Evolutionary conservation across 2,329 filamentous ascomycete species (phyloP).

Genomic region (Aureobasidium sp.): DNA sequence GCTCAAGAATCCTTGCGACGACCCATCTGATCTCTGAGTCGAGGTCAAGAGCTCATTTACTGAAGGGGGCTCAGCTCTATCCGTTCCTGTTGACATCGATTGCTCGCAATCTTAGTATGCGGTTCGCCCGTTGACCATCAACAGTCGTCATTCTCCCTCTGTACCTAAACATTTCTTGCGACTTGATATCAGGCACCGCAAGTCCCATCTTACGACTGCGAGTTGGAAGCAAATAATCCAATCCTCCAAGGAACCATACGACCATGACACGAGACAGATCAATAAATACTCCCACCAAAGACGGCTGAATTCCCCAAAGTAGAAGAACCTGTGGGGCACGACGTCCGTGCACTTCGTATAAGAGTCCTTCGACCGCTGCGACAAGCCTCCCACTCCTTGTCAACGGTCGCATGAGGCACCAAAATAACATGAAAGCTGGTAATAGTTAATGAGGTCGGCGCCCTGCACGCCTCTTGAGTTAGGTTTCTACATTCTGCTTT

Average conservation of each 20-base stretch:
- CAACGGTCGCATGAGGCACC: constrained; percentile 2
- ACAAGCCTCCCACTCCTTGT: constrained; percentile 10
- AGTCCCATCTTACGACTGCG: background rate
- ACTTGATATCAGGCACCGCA: background rate
- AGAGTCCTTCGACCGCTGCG: background rate
- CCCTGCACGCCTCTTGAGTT: background rate
- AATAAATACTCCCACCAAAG: background rate
- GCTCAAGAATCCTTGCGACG: background rate
- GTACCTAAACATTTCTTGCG: background rate
- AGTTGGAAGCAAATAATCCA: background rate
- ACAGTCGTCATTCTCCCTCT: background rate
- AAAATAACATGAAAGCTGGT: constrained; percentile 1
- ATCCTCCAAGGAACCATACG: background rate
- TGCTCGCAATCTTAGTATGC: constrained; percentile 13
- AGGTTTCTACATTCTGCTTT: background rate
- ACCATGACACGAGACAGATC: constrained; percentile 7
- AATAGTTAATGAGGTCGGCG: constrained; percentile 6
- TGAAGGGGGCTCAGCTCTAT: background rate
- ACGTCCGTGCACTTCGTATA: constrained; percentile 11
- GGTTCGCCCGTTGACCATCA: constrained; percentile 6
- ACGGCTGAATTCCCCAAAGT: background rate
- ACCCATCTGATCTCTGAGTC: background rate
- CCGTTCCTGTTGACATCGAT: constrained; percentile 12
- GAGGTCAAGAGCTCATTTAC: background rate
- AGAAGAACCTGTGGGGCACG: constrained; percentile 10